Conservation (phyloP, 164 flowering plant genomes). For the Liquidambar formosana region DNA sequence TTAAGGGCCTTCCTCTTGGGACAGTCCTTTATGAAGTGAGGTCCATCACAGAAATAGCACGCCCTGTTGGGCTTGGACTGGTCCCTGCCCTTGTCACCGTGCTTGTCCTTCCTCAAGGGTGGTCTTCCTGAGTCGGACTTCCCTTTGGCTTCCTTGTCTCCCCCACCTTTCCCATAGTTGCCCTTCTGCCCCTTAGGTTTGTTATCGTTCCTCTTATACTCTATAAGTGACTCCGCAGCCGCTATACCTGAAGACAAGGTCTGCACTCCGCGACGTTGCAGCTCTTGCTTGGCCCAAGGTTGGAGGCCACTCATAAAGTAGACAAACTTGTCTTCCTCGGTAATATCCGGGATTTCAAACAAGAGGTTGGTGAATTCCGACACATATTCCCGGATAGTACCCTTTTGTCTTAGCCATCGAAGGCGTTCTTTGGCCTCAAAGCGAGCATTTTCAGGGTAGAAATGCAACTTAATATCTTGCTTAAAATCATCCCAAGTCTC, state of each 20-base stretch:
- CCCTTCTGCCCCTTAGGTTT: neutral
- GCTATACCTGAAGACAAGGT: neutral
- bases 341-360: neutral
- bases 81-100: neutral
- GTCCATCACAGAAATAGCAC: neutral
- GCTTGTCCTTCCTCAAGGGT: neutral
- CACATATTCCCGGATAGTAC: conserved; percentile 1
- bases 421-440: neutral
- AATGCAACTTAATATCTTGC: neutral
- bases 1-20: neutral
- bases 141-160: neutral
- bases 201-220: neutral
- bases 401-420: neutral
- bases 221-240: neutral
- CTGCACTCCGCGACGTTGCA: neutral
- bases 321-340: neutral
- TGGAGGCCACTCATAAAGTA: neutral
- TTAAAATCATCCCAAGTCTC: conserved; percentile 2
- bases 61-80: neutral
- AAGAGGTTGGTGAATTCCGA: neutral
- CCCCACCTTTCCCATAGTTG: neutral
- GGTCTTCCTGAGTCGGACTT: too few relatives aligned
- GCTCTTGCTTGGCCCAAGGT: neutral
- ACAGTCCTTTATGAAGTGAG: neutral
- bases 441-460: neutral